phyloP scores from a whole-genome alignment of 345 rosid species.

The Jatropha curcas region DNA sequence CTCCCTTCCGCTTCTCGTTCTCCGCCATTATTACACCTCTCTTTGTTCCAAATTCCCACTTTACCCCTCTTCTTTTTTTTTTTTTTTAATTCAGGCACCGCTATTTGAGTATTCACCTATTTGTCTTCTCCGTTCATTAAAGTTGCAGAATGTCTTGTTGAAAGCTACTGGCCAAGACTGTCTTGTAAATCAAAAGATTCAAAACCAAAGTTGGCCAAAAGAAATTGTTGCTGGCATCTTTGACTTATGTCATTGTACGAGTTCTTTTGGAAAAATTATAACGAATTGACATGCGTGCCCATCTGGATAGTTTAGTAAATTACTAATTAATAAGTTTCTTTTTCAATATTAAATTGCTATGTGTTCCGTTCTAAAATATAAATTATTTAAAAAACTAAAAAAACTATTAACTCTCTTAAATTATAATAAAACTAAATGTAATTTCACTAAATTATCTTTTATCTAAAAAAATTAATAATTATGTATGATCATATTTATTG shows the following conservation, averaged over 20 bases:
- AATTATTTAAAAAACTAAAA: too few relatives aligned
- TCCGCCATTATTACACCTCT: constrained; percentile 31
- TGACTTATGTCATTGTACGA: constrained; percentile 11
- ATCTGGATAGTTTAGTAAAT: not conserved
- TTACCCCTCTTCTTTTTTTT: constrained; percentile 21
- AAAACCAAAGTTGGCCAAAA: not conserved
- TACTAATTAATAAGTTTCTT: too few relatives aligned
- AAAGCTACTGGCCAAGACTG: constrained; percentile 8
- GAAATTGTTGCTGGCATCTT: constrained; percentile 8
- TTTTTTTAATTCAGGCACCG: not conserved
- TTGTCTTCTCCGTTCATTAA: not conserved
- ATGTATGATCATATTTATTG: too few relatives aligned
- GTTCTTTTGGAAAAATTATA: not conserved
- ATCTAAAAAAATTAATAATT: too few relatives aligned
- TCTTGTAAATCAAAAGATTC: not conserved
- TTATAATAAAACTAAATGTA: too few relatives aligned
- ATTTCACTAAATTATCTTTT: too few relatives aligned
- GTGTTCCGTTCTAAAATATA: too few relatives aligned
- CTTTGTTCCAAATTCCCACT: constrained; percentile 9
- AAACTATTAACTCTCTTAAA: too few relatives aligned
- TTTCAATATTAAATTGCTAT: too few relatives aligned
- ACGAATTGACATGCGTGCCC: not conserved
- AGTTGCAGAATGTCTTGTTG: constrained; percentile 20
- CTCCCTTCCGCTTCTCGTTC: not conserved
- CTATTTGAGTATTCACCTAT: too few relatives aligned